Evolutionary conservation across 2,329 filamentous ascomycete species (phyloP).

Genomic region (Nannizzia gypsea): DNA sequence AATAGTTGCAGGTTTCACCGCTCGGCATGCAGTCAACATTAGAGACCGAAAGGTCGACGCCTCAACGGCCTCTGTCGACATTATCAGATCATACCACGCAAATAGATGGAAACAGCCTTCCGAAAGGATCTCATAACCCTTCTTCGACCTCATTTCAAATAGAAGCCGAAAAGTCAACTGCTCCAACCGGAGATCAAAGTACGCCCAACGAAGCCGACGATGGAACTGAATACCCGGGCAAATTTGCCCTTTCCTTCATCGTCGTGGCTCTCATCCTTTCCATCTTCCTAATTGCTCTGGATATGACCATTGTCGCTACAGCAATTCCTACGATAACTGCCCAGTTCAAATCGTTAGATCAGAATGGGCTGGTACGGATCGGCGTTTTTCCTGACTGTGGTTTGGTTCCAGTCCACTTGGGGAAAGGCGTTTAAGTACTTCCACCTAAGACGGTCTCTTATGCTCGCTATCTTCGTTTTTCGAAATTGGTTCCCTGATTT

Average conservation of each 20-base stretch:
- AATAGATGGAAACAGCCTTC: neutral
- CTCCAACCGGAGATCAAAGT: neutral
- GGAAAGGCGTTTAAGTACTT: constrained; percentile 34
- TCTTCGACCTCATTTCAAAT: neutral
- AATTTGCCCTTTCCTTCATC: constrained; percentile 10
- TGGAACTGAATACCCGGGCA: constrained; percentile 8
- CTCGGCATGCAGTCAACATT: neutral
- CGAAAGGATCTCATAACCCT: neutral
- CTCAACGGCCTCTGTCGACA: neutral
- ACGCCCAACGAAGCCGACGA: neutral
- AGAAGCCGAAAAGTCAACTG: neutral
- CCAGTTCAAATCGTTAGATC: constrained; percentile 24
- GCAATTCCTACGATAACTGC: constrained; percentile 27
- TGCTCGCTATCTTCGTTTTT: constrained; percentile 21
- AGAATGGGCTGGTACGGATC: constrained; percentile 30
- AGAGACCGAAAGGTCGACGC: neutral
- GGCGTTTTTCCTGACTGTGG: constrained; percentile 23
- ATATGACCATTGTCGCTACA: constrained; percentile 23
- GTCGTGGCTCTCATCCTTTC: constrained; percentile 11
- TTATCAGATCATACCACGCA: constrained; percentile 7
- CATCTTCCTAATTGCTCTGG: constrained; percentile 13
- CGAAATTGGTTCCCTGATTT: constrained; percentile 19
- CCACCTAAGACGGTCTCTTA: constrained; percentile 26
- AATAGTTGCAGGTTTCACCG: neutral
- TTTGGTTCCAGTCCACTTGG: constrained; percentile 22